phyloP scores from a whole-genome alignment of 495 filamentous ascomycete species.

The Penicillium soppii region DNA sequence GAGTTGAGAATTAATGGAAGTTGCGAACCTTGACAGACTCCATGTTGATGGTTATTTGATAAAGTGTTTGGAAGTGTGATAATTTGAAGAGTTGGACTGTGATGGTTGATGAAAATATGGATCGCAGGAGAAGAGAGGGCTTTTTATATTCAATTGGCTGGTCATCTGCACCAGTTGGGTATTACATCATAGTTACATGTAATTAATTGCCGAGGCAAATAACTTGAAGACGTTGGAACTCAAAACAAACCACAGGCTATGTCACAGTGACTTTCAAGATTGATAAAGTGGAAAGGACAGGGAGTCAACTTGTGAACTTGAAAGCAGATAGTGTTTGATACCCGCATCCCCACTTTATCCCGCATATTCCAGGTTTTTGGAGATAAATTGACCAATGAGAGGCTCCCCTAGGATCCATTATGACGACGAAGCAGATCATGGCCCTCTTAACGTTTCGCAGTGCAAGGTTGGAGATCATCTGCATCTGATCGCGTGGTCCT shows the following conservation, averaged over 20 bases:
- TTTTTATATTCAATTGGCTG: neutral
- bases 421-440: neutral
- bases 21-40: conserved; percentile 19
- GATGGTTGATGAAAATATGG: neutral
- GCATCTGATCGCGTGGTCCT: neutral
- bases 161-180: no score
- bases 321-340: neutral
- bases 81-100: neutral
- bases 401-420: neutral
- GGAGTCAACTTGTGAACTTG: neutral
- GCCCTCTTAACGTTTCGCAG: neutral
- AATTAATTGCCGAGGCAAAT: no score
- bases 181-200: no score
- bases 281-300: no score
- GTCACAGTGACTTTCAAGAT: no score
- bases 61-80: neutral
- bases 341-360: neutral
- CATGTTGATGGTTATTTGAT: conserved; percentile 10
- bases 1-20: no score
- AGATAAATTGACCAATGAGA: no score
- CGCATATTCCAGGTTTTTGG: neutral
- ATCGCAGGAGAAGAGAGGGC: neutral
- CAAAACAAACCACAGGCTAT: no score
- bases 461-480: neutral
- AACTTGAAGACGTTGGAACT: no score